Conservation (phyloP, 441 rosid species). For the Macaranga tanarius region DNA sequence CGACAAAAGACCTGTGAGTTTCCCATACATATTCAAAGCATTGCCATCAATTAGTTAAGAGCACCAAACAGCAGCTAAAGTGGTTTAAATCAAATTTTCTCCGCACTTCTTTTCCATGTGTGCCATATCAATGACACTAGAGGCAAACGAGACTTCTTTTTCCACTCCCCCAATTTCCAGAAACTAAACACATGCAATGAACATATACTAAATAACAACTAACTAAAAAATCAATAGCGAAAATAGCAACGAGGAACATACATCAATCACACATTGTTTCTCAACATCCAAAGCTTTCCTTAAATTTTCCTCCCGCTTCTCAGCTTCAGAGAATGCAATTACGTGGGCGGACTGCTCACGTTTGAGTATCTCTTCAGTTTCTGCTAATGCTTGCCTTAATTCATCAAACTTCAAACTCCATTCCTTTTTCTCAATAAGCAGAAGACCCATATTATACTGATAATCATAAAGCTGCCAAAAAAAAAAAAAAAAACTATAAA, state of each 20-base stretch:
- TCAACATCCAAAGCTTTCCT: constrained; percentile 55
- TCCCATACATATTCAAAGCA: too few species aligned
- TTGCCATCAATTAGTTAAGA: too few species aligned
- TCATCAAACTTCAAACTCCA: constrained; percentile 53
- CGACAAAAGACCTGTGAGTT: too few species aligned
- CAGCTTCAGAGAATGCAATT: constrained; percentile 66
- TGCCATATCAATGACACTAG: too few species aligned
- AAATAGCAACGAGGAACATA: constrained; percentile 29
- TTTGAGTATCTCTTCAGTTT: constrained; percentile 61
- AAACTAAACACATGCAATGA: too few species aligned
- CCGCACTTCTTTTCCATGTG: too few species aligned
- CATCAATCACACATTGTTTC: constrained; percentile 64
- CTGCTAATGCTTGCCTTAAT: constrained; percentile 53
- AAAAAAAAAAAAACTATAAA: constrained; percentile 7
- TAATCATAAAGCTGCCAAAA: constrained; percentile 64
- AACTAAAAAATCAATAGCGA: constrained; percentile 7
- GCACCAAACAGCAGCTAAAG: too few species aligned
- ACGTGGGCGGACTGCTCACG: constrained; percentile 64
- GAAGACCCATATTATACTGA: constrained; percentile 88
- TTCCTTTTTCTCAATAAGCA: constrained; percentile 80
- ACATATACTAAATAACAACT: background rate
- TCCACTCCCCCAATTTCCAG: too few species aligned
- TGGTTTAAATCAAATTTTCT: too few species aligned
- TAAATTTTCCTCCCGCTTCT: constrained; percentile 65
- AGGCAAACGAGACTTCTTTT: too few species aligned